Evolutionary conservation across 228 moss, liverwort and hornwort genomes (phyloP).

Genomic region (Sphagnum fallax): DNA sequence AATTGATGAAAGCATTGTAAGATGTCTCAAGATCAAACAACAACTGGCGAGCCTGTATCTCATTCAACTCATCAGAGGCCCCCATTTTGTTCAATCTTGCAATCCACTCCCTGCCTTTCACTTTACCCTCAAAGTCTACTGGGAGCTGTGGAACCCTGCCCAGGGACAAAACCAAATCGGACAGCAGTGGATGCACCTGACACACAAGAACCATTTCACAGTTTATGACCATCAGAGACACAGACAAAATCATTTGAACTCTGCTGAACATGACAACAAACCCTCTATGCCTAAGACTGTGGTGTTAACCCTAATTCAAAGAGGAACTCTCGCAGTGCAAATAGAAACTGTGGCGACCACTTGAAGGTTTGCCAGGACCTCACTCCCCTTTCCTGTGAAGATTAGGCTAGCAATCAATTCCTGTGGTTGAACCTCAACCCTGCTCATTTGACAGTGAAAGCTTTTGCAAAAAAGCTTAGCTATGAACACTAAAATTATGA

Average conservation of each 20-base stretch:
- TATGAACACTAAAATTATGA: too few relatives aligned
- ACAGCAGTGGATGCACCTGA: slow-evolving; percentile 95
- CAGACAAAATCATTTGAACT: background rate
- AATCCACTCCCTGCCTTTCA: slow-evolving; percentile 96
- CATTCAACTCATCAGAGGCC: slow-evolving; percentile 89
- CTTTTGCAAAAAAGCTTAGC: too few relatives aligned
- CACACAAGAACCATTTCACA: slow-evolving; percentile 3
- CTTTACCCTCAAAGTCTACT: slow-evolving; percentile 91
- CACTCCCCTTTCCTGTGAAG: too few relatives aligned
- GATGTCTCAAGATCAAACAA: slow-evolving; percentile 94
- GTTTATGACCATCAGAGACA: background rate
- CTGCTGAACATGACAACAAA: too few relatives aligned
- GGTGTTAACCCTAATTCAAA: too few relatives aligned
- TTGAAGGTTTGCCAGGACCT: too few relatives aligned
- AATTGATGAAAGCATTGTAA: slow-evolving; percentile 90
- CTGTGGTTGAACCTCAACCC: too few relatives aligned
- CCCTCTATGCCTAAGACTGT: too few relatives aligned
- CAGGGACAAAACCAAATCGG: slow-evolving; percentile 77
- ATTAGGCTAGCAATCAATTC: too few relatives aligned
- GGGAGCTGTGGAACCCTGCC: slow-evolving; percentile 83
- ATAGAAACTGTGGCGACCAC: too few relatives aligned
- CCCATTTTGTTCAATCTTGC: slow-evolving; percentile 85
- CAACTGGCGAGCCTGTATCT: slow-evolving; percentile 88
- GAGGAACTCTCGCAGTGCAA: too few relatives aligned
- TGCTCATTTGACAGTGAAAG: too few relatives aligned